These are phyloP conservation scores for Trichothecium sympodiale DNA, from an alignment of 2,329 filamentous ascomycete genomes.

Conservation along the genomic window DNA sequence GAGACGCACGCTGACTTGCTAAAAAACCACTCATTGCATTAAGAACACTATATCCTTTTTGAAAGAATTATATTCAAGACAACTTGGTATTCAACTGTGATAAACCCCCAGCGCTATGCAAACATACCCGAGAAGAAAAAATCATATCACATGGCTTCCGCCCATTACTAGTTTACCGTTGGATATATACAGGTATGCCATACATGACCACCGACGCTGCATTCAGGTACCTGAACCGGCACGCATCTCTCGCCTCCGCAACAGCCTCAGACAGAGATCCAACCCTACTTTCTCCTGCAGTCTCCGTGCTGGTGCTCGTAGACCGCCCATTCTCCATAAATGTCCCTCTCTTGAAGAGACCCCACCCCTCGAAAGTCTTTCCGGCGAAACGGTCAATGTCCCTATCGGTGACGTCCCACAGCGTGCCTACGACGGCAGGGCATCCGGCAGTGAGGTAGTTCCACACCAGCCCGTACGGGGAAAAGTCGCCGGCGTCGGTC, in stretches of 20 bases:
- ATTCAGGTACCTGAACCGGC: conserved; percentile 82
- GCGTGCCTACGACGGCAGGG: conserved; percentile 78
- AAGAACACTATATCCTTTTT: too few species aligned
- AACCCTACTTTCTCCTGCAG: conserved; percentile 13
- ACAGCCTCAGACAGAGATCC: conserved; percentile 70
- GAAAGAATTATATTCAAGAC: too few species aligned
- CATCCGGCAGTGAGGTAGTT: conserved; percentile 84
- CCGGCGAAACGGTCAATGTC: conserved; percentile 92
- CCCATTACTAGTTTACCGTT: too few species aligned
- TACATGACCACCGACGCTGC: conserved; percentile 91
- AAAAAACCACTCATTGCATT: too few species aligned
- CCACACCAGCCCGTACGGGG: conserved; percentile 81
- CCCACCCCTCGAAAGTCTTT: conserved; percentile 75
- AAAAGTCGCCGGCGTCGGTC: conserved; percentile 70
- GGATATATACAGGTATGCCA: conserved; percentile 82
- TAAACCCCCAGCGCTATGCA: too few species aligned
- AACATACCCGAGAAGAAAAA: too few species aligned
- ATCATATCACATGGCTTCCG: too few species aligned
- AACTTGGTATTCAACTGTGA: too few species aligned
- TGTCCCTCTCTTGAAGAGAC: conserved; percentile 46
- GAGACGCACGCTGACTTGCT: too few species aligned
- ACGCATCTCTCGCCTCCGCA: conserved; percentile 61
- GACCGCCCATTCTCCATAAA: conserved; percentile 21
- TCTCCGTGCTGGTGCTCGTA: conserved; percentile 15
- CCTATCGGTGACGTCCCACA: conserved; percentile 97